Base-by-base conservation (phyloP, 345 rosid genomes). In the Raphanus raphanistrum region DNA sequence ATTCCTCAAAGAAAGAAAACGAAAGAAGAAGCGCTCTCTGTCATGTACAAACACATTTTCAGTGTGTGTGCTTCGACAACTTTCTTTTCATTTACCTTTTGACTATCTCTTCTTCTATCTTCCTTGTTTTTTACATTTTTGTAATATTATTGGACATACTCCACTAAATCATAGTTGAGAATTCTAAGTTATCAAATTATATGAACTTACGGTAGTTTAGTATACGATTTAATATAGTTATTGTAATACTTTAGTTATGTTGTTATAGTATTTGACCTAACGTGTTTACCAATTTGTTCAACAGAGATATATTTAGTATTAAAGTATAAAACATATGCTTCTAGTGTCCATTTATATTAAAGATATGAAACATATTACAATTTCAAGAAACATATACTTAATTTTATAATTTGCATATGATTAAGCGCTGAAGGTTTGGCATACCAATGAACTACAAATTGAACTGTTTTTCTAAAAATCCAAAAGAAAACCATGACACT, bases 1-100 rank as follows among this genome's bases (percentile, higher is more conserved):
- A 79, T 79, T 79, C 82, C 59, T 52, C 50, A 57, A 52, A 61
- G 29, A 48, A 8, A 48, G 69, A 73, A 64, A 73, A 66, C 31
- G 38, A 71, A 71, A 66, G 54, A 71, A 45, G 76, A 58, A 78
- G 17, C 15, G 3, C 58, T 59, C 60, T 58, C 57, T 66, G 61
- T 72, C 72, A 25, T 66, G 31, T 21, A 48, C 27, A 7, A 38
- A 66, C 36, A 41, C 11, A 70, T 54, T 64, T 57, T 48, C 54
- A 48, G 50, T 41, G 62, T 70, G 45, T 71, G 45, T 55, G 66
- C 67, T 64, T 71, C 9, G 4, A 63, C 59, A n/a, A 12, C 29
- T 70, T 63, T 58, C 48, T 70, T 63, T 65, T 58, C 70, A 63
- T 41, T n/a, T 41, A 17, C 15, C 15, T 43, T 45, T 45, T 45